Base-by-base conservation (phyloP, 225 moss, liverwort and hornwort genomes). In the Bryum argenteum region DNA sequence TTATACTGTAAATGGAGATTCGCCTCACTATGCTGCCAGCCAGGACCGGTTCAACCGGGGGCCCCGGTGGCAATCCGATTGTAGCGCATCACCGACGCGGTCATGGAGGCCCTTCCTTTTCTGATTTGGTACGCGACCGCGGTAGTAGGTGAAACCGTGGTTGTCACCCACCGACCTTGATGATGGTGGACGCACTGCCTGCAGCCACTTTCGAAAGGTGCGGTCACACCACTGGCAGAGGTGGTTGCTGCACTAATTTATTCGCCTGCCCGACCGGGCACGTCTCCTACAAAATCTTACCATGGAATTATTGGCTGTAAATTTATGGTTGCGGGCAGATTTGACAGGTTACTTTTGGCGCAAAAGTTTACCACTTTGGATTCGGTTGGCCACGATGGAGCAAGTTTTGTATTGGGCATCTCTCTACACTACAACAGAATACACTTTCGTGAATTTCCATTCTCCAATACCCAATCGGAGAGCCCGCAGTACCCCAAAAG, bases 81-180 rank as follows among this genome's bases (percentile, higher is more conserved):
- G 54, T 7, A 48, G 47, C 59, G 16, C 10, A 48, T 71, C 71
- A 61, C 71, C 71, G 39, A 71, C 71, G 51, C 51, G 17, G 61
- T 51, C 61, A 61, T 38, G 50, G 51, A 8, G 3, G 0, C 16
- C 48, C 70, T 60, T 60, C 48, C 70, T 60, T 60, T 44, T 23
- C 10, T 21, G 11, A 16, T 60, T 60, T 13, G 15, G 45, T 10
- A 48, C 15, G 47, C 14, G 47, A 16, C 48, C 48, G 17, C 48
- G 16, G 48, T 48, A 17, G 15, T 17, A 48, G 16, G 48, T 48
- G 16, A 6, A 5, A 1, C 17, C 48, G 48, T 48, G 48, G 17
- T 48, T 16, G 48, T 6, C 48, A 17, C 8, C 33, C 48, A 48
- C 48, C 48, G 48, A 48, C 48, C 48, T 48, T 8, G 48, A 17